Percentiles rank a stretch among this genome's conserved stretches.
Conservation (phyloP, 805 yeast genomes). For the Kodamaea hsintzibuensis region DNA sequence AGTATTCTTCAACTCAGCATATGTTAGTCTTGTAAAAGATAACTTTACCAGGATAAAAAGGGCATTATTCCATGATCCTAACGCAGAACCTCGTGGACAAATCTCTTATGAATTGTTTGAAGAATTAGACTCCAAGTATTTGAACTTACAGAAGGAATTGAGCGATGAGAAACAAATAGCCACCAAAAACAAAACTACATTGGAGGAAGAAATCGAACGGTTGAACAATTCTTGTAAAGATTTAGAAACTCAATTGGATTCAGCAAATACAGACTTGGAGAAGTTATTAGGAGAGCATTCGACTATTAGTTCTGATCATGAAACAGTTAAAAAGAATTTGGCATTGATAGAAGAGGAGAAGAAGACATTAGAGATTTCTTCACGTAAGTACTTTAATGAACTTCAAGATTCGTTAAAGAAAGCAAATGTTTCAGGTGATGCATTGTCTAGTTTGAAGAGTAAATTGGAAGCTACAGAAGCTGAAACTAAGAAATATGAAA, state of each 20-base stretch:
- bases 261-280: slow-evolving; percentile 28
- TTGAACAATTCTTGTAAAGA: slow-evolving; percentile 4
- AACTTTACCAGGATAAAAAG: slow-evolving; percentile 65
- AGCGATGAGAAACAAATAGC: slow-evolving; percentile 22
- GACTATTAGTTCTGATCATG: slow-evolving; percentile 20
- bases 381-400: slow-evolving; percentile 30
- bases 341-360: slow-evolving; percentile 31
- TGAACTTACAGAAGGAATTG: slow-evolving; percentile 25
- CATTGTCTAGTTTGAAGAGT: slow-evolving; percentile 27
- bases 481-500: slow-evolving; percentile 68
- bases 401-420: slow-evolving; percentile 32
- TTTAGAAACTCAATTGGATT: slow-evolving; percentile 23
- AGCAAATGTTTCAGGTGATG: slow-evolving; percentile 23
- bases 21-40: slow-evolving; percentile 67
- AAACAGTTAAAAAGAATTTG: slow-evolving; percentile 21
- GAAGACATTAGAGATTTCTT: slow-evolving; percentile 28
- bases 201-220: slow-evolving; percentile 19
- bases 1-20: slow-evolving; percentile 67
- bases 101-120: slow-evolving; percentile 64
- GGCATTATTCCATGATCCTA: slow-evolving; percentile 74
- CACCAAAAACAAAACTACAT: slow-evolving; percentile 17
- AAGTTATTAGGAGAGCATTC: slow-evolving; percentile 22
- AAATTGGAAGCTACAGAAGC: slow-evolving; percentile 35
- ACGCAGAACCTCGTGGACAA: slow-evolving; percentile 64
- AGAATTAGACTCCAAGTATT: slow-evolving; percentile 40